Evolutionary conservation across 2,329 filamentous ascomycete species (phyloP).

Genomic region (Fusarium nelsonii): DNA sequence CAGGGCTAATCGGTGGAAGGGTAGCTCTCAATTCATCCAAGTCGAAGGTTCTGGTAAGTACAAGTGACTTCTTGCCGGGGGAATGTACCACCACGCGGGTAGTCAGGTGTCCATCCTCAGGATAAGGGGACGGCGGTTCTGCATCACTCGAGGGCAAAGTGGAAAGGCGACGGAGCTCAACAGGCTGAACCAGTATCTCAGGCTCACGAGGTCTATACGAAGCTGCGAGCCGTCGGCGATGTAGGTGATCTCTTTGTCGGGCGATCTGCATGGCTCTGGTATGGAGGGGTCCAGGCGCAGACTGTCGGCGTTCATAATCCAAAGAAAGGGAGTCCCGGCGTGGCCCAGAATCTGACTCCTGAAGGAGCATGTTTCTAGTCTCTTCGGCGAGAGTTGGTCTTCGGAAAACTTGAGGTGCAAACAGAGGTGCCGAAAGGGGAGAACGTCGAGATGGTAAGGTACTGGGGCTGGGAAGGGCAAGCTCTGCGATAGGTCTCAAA

Average conservation of each 20-base stretch:
- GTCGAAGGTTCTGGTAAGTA: conserved; percentile 64
- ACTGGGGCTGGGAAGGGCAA: conserved; percentile 19
- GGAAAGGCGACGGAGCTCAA: conserved; percentile 42
- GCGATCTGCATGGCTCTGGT: conserved; percentile 43
- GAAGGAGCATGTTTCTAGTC: conserved; percentile 34
- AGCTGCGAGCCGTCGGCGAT: conserved; percentile 32
- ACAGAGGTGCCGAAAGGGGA: conserved; percentile 42
- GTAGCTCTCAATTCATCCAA: conserved; percentile 61
- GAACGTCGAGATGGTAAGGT: conserved; percentile 22
- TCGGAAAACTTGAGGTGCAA: conserved; percentile 16
- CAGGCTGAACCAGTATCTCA: conserved; percentile 47
- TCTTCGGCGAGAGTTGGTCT: conserved; percentile 40
- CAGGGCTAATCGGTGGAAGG: conserved; percentile 54
- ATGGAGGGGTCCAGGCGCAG: conserved; percentile 34
- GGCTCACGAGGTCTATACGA: conserved; percentile 32
- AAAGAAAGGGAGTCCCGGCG: not conserved
- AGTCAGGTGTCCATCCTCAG: conserved; percentile 38
- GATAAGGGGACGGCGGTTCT: conserved; percentile 31
- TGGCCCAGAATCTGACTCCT: conserved; percentile 13
- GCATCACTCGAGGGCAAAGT: conserved; percentile 23
- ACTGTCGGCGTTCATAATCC: conserved; percentile 37
- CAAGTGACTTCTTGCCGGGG: conserved; percentile 58
- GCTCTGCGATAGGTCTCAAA: conserved; percentile 34
- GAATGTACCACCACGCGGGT: conserved; percentile 50
- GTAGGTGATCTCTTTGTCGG: conserved; percentile 43